These are phyloP conservation scores for Astrocystis sublimbata DNA, from an alignment of 495 filamentous ascomycete species.

Conservation along the genomic window DNA sequence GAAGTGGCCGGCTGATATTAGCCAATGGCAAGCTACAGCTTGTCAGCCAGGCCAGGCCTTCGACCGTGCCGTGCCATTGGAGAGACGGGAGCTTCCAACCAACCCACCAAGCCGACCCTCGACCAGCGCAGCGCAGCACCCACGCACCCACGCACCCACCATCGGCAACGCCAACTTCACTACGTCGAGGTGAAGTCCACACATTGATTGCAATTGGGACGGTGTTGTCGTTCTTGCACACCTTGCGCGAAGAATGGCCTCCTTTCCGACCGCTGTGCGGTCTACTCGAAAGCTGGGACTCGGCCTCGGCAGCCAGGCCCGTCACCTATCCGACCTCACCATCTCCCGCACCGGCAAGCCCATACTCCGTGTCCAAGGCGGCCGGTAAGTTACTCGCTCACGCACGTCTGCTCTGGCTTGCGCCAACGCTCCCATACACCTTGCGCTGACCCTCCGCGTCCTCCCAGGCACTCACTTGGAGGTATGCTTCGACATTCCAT, in stretches of 20 bases:
- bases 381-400: constrained; percentile 71
- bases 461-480: constrained; percentile 74
- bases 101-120: constrained; percentile 29
- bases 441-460: constrained; percentile 21
- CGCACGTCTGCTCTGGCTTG: constrained; percentile 18
- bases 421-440: constrained; percentile 20
- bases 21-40: constrained; percentile 28
- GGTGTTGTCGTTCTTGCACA: constrained; percentile 37
- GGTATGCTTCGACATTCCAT: constrained; percentile 54
- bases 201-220: constrained; percentile 32
- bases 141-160: too few species aligned
- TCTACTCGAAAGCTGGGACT: constrained; percentile 38
- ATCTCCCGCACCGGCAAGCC: constrained; percentile 88
- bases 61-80: too few species aligned
- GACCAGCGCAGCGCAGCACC: constrained; percentile 6
- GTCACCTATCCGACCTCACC: constrained; percentile 69
- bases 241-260: constrained; percentile 46
- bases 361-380: constrained; percentile 77
- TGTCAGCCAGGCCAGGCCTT: constrained; percentile 18
- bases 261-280: constrained; percentile 51
- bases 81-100: too few species aligned
- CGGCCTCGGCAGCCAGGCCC: constrained; percentile 25
- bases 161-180: constrained; percentile 20
- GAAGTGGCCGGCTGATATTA: constrained; percentile 9
- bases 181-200: constrained; percentile 17